Evolutionary conservation across 1,284 basidiomycete genomes (phyloP).

Genomic region (Malassezia restricta): DNA sequence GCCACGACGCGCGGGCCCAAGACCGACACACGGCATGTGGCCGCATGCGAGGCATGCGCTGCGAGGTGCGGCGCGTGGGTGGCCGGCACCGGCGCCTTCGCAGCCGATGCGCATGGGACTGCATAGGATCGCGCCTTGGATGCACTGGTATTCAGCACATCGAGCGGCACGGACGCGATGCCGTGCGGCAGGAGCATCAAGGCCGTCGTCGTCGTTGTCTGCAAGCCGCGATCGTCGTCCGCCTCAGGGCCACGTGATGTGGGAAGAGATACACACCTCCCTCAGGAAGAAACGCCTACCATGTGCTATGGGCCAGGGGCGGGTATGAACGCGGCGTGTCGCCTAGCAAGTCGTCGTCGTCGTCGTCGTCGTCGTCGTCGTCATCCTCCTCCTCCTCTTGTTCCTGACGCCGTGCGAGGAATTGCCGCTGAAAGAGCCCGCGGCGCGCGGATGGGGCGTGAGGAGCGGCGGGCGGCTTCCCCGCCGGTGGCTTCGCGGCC

Average conservation of each 20-base stretch:
- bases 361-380: neutral
- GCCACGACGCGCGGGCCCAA: conserved; percentile 16
- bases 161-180: conserved; percentile 16
- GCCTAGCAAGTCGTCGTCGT: neutral
- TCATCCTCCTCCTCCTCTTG: neutral
- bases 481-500: neutral
- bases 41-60: conserved; percentile 7
- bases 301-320: no score
- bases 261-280: no score
- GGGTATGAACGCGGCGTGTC: no score
- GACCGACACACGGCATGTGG: conserved; percentile 5
- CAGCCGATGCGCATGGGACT: neutral
- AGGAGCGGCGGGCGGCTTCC: neutral
- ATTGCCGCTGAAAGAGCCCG: conserved; percentile 13
- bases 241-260: neutral
- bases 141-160: conserved; percentile 6
- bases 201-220: neutral
- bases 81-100: neutral
- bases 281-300: no score
- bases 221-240: neutral
- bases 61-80: neutral
- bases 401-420: conserved; percentile 10
- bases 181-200: conserved; percentile 12
- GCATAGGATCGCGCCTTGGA: neutral
- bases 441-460: neutral